Evolutionary conservation across 352 stramenopile genomes (phyloP).

Genomic region (Phytophthora cactorum): DNA sequence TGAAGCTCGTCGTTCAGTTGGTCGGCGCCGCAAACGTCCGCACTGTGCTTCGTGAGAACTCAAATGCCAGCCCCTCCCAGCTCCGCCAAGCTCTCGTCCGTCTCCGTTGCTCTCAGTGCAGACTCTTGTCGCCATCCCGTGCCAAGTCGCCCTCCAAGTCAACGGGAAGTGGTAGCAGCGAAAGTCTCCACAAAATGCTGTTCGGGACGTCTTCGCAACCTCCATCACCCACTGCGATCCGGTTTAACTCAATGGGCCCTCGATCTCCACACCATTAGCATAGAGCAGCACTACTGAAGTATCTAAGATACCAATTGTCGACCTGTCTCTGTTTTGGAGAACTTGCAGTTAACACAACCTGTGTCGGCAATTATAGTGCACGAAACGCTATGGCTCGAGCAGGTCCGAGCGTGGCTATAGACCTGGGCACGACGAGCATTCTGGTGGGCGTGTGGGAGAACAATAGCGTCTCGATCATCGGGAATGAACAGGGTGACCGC

Average conservation of each 20-base stretch:
- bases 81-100: slow-evolving; percentile 20
- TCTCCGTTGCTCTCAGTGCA: slow-evolving; percentile 20
- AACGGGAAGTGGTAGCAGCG: neutral
- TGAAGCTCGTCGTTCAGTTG: slow-evolving; percentile 31
- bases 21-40: slow-evolving; percentile 29
- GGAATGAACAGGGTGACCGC: too few relatives aligned
- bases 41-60: slow-evolving; percentile 23
- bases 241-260: slow-evolving; percentile 17
- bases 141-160: slow-evolving; percentile 8
- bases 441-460: too few relatives aligned
- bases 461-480: too few relatives aligned
- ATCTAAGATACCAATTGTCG: neutral
- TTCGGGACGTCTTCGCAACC: slow-evolving; percentile 16
- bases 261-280: slow-evolving; percentile 1
- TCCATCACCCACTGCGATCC: slow-evolving; percentile 14
- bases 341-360: neutral
- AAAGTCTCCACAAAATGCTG: slow-evolving; percentile 28
- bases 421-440: too few relatives aligned
- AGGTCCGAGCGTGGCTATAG: too few relatives aligned
- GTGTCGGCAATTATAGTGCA: too few relatives aligned
- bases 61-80: slow-evolving; percentile 23
- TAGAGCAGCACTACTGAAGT: neutral
- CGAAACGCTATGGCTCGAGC: too few relatives aligned
- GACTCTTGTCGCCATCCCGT: neutral
- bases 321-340: neutral